A percentile compares a stretch with the other conserved stretches of the same genome.
Conservation (phyloP, 2,329 filamentous ascomycete species). For the Aspergillus caelatus region DNA sequence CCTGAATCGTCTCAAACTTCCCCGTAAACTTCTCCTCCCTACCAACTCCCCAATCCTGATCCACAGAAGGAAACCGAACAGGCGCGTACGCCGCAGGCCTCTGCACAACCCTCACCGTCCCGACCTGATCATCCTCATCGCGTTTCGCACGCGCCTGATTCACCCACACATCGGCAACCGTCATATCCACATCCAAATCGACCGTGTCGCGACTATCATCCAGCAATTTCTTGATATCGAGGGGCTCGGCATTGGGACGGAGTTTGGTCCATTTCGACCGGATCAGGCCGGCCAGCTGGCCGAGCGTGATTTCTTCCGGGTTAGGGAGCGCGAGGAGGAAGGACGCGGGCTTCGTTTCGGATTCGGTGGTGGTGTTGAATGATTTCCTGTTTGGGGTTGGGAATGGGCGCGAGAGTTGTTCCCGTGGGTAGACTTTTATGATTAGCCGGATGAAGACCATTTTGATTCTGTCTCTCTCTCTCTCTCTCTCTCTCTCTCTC, state of each 20-base stretch:
- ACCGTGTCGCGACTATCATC: neutral
- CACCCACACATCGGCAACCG: conserved; percentile 1
- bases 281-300: neutral
- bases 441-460: conserved; percentile 7
- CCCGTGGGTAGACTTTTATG: conserved; percentile 6
- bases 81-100: conserved; percentile 16
- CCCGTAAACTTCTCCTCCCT: conserved; percentile 17
- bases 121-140: neutral
- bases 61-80: conserved; percentile 37
- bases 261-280: neutral
- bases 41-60: conserved; percentile 38
- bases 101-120: conserved; percentile 7
- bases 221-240: conserved; percentile 2
- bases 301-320: neutral
- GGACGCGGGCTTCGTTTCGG: neutral
- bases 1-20: conserved; percentile 23
- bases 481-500: neutral
- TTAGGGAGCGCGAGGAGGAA: neutral
- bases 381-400: neutral
- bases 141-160: neutral
- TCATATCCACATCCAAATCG: conserved; percentile 1
- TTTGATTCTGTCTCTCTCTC: neutral
- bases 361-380: neutral
- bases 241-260: neutral
- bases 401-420: neutral